Evolutionary conservation across 1,139 yeast genomes (phyloP).

Genomic region (Hemisphaericaspora xylanilytica): DNA sequence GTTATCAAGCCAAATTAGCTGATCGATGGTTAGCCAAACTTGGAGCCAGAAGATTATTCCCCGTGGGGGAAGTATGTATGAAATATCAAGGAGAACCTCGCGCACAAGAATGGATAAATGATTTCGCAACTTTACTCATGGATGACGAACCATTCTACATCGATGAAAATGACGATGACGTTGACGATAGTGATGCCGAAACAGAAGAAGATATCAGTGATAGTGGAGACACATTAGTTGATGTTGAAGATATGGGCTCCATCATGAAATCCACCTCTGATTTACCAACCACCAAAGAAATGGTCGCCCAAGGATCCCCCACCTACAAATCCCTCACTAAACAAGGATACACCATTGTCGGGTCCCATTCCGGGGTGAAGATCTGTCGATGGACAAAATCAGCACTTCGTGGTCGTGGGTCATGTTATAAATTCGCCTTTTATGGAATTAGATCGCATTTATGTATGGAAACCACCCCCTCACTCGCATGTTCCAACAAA

Average conservation of each 20-base stretch:
- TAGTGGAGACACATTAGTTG: constrained; percentile 55
- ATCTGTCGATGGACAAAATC: constrained; percentile 97
- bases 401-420: constrained; percentile 90
- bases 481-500: constrained; percentile 88
- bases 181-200: constrained; percentile 41
- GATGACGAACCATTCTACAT: constrained; percentile 67
- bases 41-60: constrained; percentile 82
- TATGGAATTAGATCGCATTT: constrained; percentile 87
- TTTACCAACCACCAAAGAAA: constrained; percentile 62
- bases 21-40: constrained; percentile 77
- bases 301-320: constrained; percentile 90
- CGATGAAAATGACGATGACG: constrained; percentile 33
- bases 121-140: constrained; percentile 54
- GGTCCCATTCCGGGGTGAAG: constrained; percentile 93
- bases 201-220: constrained; percentile 40
- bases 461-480: constrained; percentile 96
- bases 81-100: constrained; percentile 64
- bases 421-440: constrained; percentile 89
- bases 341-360: constrained; percentile 91
- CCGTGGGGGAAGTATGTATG: constrained; percentile 82
- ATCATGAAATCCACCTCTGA: constrained; percentile 43
- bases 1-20: constrained; percentile 78
- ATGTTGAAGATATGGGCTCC: constrained; percentile 83
- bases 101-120: constrained; percentile 64
- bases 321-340: constrained; percentile 85